Base-by-base conservation (phyloP, 331 rosid genomes). In the Erythrophleum ivorense region DNA sequence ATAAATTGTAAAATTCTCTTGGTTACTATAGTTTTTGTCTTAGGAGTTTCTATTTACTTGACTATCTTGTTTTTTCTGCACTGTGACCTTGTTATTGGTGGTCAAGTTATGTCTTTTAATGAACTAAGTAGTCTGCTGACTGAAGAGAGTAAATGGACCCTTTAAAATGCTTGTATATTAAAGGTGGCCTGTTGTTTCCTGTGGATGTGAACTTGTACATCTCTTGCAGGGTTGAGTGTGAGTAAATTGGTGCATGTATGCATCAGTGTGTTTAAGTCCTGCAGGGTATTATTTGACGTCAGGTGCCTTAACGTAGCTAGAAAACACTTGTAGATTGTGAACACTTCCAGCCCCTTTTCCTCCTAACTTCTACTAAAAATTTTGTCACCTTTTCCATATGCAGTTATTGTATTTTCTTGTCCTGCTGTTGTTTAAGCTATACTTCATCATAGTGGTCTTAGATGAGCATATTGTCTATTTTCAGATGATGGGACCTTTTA, bases 401-500 rank as follows among this genome's bases (percentile, higher is more conserved):
- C 38, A 36, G 31, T 31, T 45, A 52, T 78, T 66, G 78, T 55
- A 60, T 54, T 43, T 49, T 75, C 75, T 73, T 62, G 24, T 31
- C 55, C 53, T 73, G 71, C 57, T 62, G 9, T 36, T 76, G 9
- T 75, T 59, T 45, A 21, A 68, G 40, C 58, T 75, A 34, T 57
- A 33, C 3, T 45, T 78, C 41, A 18, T 71, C 54, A 53, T n/a
- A 41, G 5, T 53, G 49, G 60, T 67, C 84, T 75, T 79, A 79
- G 36, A 34, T 76, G 77, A 80, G 53, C 60, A 12, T 79, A 21
- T 70, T 54, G 46, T 78, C 21, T 67, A 73, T 79, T 75, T 88
- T 73, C 87, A 96, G 99, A 92, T 87, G 98, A 96, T 72, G 99
- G 97, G 3, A 82, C 93, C 63, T 85, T 90, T 76, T 96, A 91